phyloP scores from a whole-genome alignment of 306 rosid species.

The Quercus gilva region DNA sequence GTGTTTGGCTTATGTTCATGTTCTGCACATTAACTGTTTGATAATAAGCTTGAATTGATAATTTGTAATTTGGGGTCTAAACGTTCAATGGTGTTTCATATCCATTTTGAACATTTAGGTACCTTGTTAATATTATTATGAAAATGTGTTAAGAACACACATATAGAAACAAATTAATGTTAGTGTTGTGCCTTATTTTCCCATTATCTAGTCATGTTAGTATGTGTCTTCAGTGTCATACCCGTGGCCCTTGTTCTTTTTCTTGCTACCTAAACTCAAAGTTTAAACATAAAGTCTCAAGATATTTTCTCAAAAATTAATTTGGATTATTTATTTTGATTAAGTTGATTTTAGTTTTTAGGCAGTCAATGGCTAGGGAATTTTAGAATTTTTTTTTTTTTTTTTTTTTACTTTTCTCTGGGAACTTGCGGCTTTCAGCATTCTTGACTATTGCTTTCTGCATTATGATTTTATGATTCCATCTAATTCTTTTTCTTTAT shows the following conservation, averaged over 20 bases:
- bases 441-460: neutral
- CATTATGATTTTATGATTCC: constrained; percentile 1
- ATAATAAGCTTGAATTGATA: too few relatives aligned
- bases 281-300: neutral
- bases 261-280: neutral
- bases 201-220: neutral
- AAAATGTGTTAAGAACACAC: neutral
- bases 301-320: neutral
- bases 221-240: neutral
- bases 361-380: neutral
- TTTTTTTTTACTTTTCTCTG: neutral
- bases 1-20: too few relatives aligned
- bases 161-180: neutral
- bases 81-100: too few relatives aligned
- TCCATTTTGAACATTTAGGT: neutral
- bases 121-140: neutral
- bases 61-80: too few relatives aligned
- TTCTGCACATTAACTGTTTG: too few relatives aligned
- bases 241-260: neutral
- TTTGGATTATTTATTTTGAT: neutral
- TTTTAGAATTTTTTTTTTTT: neutral
- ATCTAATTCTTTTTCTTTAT: constrained; percentile 24
- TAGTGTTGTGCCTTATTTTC: neutral
- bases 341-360: neutral
- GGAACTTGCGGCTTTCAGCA: neutral